phyloP scores from a whole-genome alignment of 805 yeast genomes.

The Candida succiphila region DNA sequence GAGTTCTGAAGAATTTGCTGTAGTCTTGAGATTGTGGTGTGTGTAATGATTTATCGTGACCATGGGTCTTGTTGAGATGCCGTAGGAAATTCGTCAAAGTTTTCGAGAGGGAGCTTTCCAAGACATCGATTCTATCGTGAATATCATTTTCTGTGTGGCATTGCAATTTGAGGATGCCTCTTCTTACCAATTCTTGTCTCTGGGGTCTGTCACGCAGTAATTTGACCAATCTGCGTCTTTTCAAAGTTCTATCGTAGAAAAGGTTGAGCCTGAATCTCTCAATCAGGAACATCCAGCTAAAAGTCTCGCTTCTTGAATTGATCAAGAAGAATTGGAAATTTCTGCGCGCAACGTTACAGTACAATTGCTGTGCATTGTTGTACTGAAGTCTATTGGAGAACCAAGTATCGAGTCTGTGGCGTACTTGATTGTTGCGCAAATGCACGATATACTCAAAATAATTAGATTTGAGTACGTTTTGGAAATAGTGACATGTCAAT shows the following conservation, averaged over 20 bases:
- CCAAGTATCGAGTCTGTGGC: too few relatives aligned
- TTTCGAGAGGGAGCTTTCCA: background rate
- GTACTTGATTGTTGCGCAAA: background rate
- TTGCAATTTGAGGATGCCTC: slow-evolving; percentile 4
- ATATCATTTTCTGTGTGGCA: background rate
- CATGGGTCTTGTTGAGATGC: background rate
- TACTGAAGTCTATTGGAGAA: too few relatives aligned
- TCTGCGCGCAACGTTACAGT: background rate
- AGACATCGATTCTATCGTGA: background rate
- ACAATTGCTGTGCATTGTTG: too few relatives aligned
- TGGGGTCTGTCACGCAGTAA: slow-evolving; percentile 2
- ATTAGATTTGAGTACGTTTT: background rate
- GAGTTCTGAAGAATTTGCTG: slow-evolving; percentile 1
- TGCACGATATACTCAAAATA: slow-evolving; percentile 1
- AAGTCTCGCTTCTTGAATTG: background rate
- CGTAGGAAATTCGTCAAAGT: background rate
- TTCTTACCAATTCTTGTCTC: slow-evolving; percentile 1
- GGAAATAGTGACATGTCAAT: background rate
- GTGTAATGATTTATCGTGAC: background rate
- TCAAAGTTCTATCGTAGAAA: slow-evolving; percentile 1
- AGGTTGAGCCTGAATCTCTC: slow-evolving; percentile 1
- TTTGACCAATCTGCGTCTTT: background rate
- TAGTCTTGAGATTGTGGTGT: background rate
- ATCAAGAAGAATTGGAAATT: background rate
- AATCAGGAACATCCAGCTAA: slow-evolving; percentile 1